These are phyloP conservation scores for Sporothrix schenckii DNA, from an alignment of 2,329 filamentous ascomycete genomes.

Conservation along the genomic window DNA sequence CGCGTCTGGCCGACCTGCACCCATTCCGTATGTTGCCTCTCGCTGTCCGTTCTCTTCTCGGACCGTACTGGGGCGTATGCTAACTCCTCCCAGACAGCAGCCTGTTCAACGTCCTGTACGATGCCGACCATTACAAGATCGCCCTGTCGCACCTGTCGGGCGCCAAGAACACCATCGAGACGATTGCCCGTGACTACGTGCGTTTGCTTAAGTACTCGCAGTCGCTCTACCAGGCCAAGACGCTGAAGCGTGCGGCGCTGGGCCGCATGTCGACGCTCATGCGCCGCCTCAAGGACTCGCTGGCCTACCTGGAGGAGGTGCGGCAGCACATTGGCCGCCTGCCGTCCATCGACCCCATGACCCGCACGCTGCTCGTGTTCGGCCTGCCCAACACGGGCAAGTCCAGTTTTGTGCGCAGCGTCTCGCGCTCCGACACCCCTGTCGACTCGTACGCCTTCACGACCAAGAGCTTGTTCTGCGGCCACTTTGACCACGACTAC, in stretches of 20 bases:
- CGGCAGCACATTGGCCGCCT: conserved; percentile 96
- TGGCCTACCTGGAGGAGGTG: conserved; percentile 94
- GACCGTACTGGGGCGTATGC: background rate
- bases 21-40: conserved; percentile 70
- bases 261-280: conserved; percentile 98
- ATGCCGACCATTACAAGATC: conserved; percentile 96
- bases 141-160: conserved; percentile 95
- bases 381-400: conserved; percentile 98
- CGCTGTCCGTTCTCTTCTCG: background rate
- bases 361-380: conserved; percentile 91
- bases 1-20: conserved; percentile 89
- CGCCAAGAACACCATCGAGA: conserved; percentile 95
- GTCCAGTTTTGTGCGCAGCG: conserved; percentile 89
- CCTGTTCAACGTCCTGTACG: conserved; percentile 96
- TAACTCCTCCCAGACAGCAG: conserved; percentile 54
- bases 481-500: conserved; percentile 97
- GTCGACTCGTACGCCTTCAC: conserved; percentile 96
- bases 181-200: conserved; percentile 93
- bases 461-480: conserved; percentile 95
- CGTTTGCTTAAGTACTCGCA: conserved; percentile 89
- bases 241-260: conserved; percentile 92
- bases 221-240: conserved; percentile 97
- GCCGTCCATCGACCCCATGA: conserved; percentile 97
- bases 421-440: conserved; percentile 93
- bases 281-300: conserved; percentile 89